Conservation (phyloP, 225 moss, liverwort and hornwort genomes). For the Bryum argenteum region DNA sequence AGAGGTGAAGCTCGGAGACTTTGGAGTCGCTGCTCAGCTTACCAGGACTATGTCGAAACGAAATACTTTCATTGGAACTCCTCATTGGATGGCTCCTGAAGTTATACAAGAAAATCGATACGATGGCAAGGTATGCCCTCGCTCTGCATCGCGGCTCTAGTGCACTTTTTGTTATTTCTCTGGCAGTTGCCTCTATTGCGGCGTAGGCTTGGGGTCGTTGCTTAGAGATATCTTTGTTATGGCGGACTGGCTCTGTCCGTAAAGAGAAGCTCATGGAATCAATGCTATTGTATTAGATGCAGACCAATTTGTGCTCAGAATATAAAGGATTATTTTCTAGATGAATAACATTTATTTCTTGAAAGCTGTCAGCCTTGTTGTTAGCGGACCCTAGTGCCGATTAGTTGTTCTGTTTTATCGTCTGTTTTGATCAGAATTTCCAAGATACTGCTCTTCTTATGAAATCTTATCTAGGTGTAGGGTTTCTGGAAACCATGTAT, state of each 20-base stretch:
- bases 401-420: neutral
- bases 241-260: neutral
- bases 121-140: slow-evolving; percentile 81
- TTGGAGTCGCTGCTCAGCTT: slow-evolving; percentile 97
- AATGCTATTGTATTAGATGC: neutral
- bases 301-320: neutral
- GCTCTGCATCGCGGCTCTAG: slow-evolving; percentile 1
- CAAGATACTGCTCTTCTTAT: too few species aligned
- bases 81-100: slow-evolving; percentile 99
- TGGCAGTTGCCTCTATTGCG: neutral
- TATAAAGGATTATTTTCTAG: neutral
- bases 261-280: neutral
- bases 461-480: too few species aligned
- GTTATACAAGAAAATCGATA: slow-evolving; percentile 99
- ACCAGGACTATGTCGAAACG: slow-evolving; percentile 99
- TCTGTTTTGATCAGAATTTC: neutral
- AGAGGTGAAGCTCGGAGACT: slow-evolving; percentile 99
- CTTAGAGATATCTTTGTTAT: neutral
- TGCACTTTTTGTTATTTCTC: neutral
- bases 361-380: neutral
- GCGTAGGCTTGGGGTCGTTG: neutral
- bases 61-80: slow-evolving; percentile 98
- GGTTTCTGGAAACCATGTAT: too few species aligned
- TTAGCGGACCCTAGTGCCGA: neutral
- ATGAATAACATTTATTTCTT: neutral